Conservation (phyloP, 2,329 filamentous ascomycete genomes). For the Bipolaris bicolor region DNA sequence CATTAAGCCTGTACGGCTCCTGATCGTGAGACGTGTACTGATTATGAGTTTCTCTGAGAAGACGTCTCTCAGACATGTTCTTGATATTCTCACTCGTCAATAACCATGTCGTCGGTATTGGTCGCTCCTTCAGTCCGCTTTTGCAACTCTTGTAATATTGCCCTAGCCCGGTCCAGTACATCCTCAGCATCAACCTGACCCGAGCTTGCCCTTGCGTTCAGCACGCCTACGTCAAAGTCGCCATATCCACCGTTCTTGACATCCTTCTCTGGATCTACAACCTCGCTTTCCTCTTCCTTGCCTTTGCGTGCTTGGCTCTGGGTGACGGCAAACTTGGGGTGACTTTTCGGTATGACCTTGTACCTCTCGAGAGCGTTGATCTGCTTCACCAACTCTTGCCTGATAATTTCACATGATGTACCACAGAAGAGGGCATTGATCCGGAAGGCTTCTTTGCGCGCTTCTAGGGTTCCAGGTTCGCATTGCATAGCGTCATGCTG, state of each 20-base stretch:
- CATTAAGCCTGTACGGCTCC: neutral
- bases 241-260: constrained; percentile 56
- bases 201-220: constrained; percentile 84
- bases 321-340: constrained; percentile 23
- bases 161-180: constrained; percentile 69
- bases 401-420: constrained; percentile 65
- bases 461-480: constrained; percentile 46
- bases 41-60: neutral
- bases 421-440: constrained; percentile 73
- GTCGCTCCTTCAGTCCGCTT: constrained; percentile 21
- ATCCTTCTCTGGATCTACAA: constrained; percentile 30
- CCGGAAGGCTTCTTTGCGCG: constrained; percentile 49
- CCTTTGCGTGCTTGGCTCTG: constrained; percentile 10
- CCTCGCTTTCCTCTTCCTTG: constrained; percentile 17
- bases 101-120: constrained; percentile 24
- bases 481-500: constrained; percentile 42
- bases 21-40: neutral
- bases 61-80: neutral
- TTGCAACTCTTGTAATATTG: constrained; percentile 56
- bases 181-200: constrained; percentile 84
- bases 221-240: constrained; percentile 80
- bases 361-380: constrained; percentile 40
- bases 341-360: constrained; percentile 41
- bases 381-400: constrained; percentile 35
- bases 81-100: constrained; percentile 24